phyloP scores from a whole-genome alignment of 257 asterid species.

The Jasminum sambac region DNA sequence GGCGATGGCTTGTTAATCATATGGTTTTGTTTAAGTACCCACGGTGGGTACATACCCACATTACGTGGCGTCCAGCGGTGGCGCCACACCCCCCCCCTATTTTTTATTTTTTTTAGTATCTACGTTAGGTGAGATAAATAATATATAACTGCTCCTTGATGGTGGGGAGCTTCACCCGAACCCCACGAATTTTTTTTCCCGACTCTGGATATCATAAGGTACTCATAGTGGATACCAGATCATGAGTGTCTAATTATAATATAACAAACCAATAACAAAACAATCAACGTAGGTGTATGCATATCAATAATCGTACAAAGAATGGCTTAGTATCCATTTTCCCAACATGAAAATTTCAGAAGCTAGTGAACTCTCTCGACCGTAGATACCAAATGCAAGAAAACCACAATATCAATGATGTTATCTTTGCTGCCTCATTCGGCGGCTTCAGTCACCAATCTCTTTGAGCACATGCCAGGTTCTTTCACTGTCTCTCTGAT shows the following conservation, averaged over 20 bases:
- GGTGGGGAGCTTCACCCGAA: no score
- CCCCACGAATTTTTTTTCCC: no score
- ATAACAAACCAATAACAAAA: not conserved
- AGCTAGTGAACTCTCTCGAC: slow-evolving; percentile 85
- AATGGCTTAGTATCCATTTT: not conserved
- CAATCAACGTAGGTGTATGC: not conserved
- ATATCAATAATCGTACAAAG: not conserved
- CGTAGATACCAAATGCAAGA: slow-evolving; percentile 84
- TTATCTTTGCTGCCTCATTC: slow-evolving; percentile 90
- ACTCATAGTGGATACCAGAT: no score
- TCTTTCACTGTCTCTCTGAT: slow-evolving; percentile 90
- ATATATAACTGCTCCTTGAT: no score
- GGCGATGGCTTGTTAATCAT: no score
- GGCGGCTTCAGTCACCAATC: slow-evolving; percentile 85
- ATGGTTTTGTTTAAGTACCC: no score
- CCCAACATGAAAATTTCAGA: not conserved
- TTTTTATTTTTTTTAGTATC: no score
- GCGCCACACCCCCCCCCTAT: no score
- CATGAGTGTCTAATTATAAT: not conserved
- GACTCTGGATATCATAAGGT: no score
- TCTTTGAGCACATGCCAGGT: slow-evolving; percentile 92
- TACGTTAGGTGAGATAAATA: no score
- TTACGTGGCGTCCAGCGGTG: no score
- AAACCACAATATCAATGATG: slow-evolving; percentile 75
- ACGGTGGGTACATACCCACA: no score